These are phyloP conservation scores for Protomyces lactucae-debilis DNA, from an alignment of 1,139 yeast genomes.

Conservation along the genomic window DNA sequence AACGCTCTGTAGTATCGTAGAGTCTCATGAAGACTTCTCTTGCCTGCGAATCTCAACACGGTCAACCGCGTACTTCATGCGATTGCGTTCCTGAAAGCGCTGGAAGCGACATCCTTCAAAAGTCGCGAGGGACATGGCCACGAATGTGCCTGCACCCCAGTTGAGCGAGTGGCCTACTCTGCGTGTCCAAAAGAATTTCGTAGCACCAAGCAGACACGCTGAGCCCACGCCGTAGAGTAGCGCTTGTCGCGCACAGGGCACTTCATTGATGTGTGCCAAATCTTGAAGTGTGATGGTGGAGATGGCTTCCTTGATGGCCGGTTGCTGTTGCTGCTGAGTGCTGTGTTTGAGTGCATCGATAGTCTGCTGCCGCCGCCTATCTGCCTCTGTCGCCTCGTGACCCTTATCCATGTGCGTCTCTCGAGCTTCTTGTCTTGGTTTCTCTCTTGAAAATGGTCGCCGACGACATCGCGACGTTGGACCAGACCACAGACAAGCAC, in stretches of 20 bases:
- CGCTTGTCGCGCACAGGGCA: slow-evolving; percentile 18
- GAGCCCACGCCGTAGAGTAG: slow-evolving; percentile 19
- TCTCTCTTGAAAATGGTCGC: no score
- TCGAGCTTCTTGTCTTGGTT: background rate
- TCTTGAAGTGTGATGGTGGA: slow-evolving; percentile 10
- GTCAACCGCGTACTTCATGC: slow-evolving; percentile 26
- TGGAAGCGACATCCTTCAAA: slow-evolving; percentile 23
- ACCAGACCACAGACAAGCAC: background rate
- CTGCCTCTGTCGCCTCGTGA: slow-evolving; percentile 24
- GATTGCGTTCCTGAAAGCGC: slow-evolving; percentile 17
- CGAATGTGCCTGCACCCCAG: slow-evolving; percentile 24
- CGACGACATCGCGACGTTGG: background rate
- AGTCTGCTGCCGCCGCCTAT: slow-evolving; percentile 8
- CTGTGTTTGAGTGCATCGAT: slow-evolving; percentile 9
- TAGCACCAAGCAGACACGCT: slow-evolving; percentile 1
- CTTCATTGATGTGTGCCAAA: slow-evolving; percentile 15
- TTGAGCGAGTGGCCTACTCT: slow-evolving; percentile 20
- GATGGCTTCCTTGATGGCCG: slow-evolving; percentile 14
- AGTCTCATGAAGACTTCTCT: background rate
- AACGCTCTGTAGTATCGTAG: background rate
- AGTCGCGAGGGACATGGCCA: slow-evolving; percentile 12
- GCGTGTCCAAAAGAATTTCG: slow-evolving; percentile 11
- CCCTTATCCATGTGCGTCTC: slow-evolving; percentile 18
- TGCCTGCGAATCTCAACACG: slow-evolving; percentile 20
- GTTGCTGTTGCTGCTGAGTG: background rate